Conservation (phyloP, 2,329 filamentous ascomycete genomes). For the Ceratocystis papillata region DNA sequence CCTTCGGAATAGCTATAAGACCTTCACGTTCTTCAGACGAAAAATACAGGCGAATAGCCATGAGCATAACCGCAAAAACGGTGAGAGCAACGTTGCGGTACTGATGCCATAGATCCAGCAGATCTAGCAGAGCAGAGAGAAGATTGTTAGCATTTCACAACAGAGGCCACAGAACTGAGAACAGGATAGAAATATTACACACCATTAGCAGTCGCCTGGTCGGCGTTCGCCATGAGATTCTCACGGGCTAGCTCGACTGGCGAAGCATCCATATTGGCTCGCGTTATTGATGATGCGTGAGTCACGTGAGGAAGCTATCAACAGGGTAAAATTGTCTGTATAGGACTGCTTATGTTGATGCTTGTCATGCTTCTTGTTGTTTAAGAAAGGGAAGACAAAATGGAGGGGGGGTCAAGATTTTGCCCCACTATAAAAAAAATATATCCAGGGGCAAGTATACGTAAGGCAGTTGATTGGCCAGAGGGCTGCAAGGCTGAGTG, state of each 20-base stretch:
- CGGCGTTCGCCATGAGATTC: constrained; percentile 6
- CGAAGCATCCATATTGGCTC: constrained; percentile 19
- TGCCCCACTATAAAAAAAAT: constrained; percentile 7
- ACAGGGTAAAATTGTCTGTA: too few species aligned
- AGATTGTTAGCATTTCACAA: neutral
- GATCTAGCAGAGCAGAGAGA: constrained; percentile 28
- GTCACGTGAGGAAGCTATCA: too few species aligned
- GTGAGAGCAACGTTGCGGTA: constrained; percentile 39
- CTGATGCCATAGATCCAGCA: constrained; percentile 39
- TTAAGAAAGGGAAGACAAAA: neutral
- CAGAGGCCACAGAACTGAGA: neutral
- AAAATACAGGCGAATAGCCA: constrained; percentile 36
- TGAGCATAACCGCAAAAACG: constrained; percentile 32
- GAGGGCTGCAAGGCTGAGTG: neutral
- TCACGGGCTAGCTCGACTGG: constrained; percentile 17
- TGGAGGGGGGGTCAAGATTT: neutral
- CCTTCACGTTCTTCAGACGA: constrained; percentile 33
- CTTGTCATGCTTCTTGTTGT: too few species aligned
- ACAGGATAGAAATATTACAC: neutral
- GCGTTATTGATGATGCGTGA: neutral
- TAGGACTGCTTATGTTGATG: too few species aligned
- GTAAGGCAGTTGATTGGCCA: neutral
- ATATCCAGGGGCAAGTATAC: constrained; percentile 13
- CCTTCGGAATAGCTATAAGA: constrained; percentile 33
- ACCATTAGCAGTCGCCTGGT: neutral